Conservation (phyloP, 1,284 basidiomycete genomes). For the Ustanciosporium gigantosporum region DNA sequence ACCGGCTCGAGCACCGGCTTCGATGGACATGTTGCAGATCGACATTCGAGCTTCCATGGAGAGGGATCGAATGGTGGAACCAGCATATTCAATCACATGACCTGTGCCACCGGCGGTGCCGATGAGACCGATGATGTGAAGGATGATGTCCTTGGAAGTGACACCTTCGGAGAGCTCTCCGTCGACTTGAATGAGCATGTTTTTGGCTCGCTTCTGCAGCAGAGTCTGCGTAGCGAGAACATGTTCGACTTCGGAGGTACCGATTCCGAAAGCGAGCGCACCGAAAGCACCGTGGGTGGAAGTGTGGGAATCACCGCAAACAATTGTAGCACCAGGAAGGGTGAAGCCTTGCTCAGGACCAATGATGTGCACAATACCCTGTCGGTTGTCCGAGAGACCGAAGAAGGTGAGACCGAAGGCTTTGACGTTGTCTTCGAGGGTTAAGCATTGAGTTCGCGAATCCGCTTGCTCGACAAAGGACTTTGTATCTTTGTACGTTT, state of each 20-base stretch:
- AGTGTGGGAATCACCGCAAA: slow-evolving; percentile 60
- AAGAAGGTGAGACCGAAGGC: slow-evolving; percentile 60
- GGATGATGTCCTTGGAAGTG: slow-evolving; percentile 59
- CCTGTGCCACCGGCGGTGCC: slow-evolving; percentile 60
- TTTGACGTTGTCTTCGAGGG: slow-evolving; percentile 58
- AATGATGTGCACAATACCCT: slow-evolving; percentile 60
- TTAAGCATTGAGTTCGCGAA: slow-evolving; percentile 57
- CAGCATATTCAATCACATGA: slow-evolving; percentile 57
- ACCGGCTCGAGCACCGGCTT: slow-evolving; percentile 60
- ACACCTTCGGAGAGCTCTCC: slow-evolving; percentile 55
- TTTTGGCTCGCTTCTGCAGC: slow-evolving; percentile 57
- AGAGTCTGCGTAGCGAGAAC: slow-evolving; percentile 60
- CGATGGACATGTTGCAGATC: slow-evolving; percentile 61
- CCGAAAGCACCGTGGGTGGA: slow-evolving; percentile 60
- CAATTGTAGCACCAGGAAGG: slow-evolving; percentile 56
- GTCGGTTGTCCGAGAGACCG: slow-evolving; percentile 55
- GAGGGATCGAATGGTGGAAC: slow-evolving; percentile 52
- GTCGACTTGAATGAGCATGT: slow-evolving; percentile 59
- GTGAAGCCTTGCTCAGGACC: slow-evolving; percentile 60
- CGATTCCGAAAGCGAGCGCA: slow-evolving; percentile 59
- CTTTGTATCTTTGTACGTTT: slow-evolving; percentile 55
- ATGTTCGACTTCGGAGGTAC: slow-evolving; percentile 60
- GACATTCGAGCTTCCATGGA: slow-evolving; percentile 60
- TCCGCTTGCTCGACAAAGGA: slow-evolving; percentile 56
- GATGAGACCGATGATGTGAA: slow-evolving; percentile 58